Percentiles rank a stretch among this genome's conserved stretches.
Evolutionary conservation across 768 basidiomycete species (phyloP).

Genomic region (Podaxis pistillaris): DNA sequence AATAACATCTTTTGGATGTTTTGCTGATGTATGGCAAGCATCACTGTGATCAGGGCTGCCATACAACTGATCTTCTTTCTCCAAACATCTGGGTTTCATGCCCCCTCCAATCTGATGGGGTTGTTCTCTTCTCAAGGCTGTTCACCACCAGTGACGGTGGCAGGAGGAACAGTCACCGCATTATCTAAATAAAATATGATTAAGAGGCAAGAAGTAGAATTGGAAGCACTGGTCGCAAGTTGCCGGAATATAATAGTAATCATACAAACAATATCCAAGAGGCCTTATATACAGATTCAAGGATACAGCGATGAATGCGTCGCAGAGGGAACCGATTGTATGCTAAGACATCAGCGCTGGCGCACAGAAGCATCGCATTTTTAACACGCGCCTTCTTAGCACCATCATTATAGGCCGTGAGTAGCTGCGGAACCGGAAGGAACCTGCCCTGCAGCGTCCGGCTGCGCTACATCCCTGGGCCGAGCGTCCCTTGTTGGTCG

Average conservation of each 20-base stretch:
- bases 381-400: too few species aligned
- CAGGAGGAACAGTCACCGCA: not conserved
- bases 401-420: not conserved
- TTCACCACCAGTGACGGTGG: too few species aligned
- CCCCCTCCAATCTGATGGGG: not conserved
- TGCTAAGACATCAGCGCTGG: not conserved
- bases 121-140: too few species aligned
- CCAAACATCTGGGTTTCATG: not conserved
- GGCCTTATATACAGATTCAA: not conserved
- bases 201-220: not conserved
- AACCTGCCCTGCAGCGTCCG: not conserved
- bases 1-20: too few species aligned
- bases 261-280: not conserved
- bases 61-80: not conserved
- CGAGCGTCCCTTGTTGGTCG: not conserved
- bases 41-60: not conserved
- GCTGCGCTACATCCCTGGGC: not conserved
- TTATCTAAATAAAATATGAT: not conserved
- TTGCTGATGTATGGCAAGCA: not conserved
- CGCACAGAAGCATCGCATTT: not conserved
- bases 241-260: not conserved
- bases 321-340: not conserved
- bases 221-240: too few species aligned
- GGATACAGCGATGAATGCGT: not conserved
- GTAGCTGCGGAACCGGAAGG: not conserved